Base-by-base conservation (phyloP, 2,329 filamentous ascomycete genomes). In the Apiospora koreana region DNA sequence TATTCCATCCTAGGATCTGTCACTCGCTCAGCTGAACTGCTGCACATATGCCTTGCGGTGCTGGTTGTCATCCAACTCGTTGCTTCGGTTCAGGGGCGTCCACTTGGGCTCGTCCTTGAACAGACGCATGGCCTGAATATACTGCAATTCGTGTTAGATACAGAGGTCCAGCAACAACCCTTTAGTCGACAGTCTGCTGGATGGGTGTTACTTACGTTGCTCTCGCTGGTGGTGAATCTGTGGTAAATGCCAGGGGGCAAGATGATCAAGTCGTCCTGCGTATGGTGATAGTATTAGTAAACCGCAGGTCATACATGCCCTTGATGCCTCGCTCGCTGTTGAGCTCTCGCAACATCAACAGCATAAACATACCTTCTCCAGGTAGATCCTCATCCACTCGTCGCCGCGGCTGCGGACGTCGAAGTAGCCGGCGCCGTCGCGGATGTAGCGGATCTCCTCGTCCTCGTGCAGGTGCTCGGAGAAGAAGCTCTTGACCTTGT, bases 51-150 rank as follows among this genome's bases (percentile, higher is more conserved):
- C 88, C 86, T 94, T 89, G 71, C 96, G 89, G 80, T 91, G 93
- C 68, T 87, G 83, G 82, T 98, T 99, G 71, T 80, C 80, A 79
- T 98, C 94, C 58, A 97, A 88, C 66, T 95, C 92, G 5, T 85
- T 82, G 8, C 88, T 89, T 70, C 96, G 90, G 84, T 97, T 97
- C 75, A 99, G 82, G 18, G 96, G 93, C 45, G 94, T 98, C 96
- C 96, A 99, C 83, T 98, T 98, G 43, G 96, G 96, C 83, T 98
- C 95, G 74, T 98, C 96, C 84, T 98, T 95, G 88, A 98, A 99
- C 68, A 99, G 86, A 70, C 96, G 89, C 94, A 98, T 95, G 18
- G 96, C 96, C 79, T 97, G 93, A 75, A 97, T 94, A 79, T 95
- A 98, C 95, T 98, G 75, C 12, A 31, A 35, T 58, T 66, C 6